These are phyloP conservation scores for Aspergillus oerlinghausenensis DNA, from an alignment of 2,329 filamentous ascomycete genomes.

Conservation along the genomic window DNA sequence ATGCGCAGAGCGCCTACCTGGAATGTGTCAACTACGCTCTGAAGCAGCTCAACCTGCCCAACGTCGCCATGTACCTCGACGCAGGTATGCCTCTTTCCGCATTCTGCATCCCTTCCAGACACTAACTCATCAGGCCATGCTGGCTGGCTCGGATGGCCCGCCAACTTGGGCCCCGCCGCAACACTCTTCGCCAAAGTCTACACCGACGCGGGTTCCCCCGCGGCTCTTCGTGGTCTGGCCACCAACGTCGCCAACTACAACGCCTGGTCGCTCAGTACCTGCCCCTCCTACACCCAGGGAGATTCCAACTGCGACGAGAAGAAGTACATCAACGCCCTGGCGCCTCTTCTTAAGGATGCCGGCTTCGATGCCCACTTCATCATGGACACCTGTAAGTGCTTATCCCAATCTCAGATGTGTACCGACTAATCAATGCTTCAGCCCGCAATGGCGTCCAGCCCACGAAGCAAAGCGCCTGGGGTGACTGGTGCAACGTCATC, in stretches of 20 bases:
- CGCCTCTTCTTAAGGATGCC: slow-evolving; percentile 43
- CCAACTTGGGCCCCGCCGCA: slow-evolving; percentile 52
- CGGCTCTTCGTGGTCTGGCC: slow-evolving; percentile 48
- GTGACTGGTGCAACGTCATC: slow-evolving; percentile 64
- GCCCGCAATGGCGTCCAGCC: slow-evolving; percentile 60
- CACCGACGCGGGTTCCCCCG: slow-evolving; percentile 44
- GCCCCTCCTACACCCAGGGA: slow-evolving; percentile 41
- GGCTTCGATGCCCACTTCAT: slow-evolving; percentile 56
- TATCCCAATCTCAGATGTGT: too few relatives aligned
- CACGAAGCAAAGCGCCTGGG: slow-evolving; percentile 53
- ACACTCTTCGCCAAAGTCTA: slow-evolving; percentile 46
- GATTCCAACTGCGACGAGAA: slow-evolving; percentile 52
- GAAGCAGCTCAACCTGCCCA: slow-evolving; percentile 38
- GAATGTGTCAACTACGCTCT: slow-evolving; percentile 21
- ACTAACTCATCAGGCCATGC: slow-evolving; percentile 42
- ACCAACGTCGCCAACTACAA: slow-evolving; percentile 60
- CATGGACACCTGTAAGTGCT: slow-evolving; percentile 44
- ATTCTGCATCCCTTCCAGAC: neutral
- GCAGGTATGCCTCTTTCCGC: slow-evolving; percentile 39
- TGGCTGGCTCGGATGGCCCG: slow-evolving; percentile 61
- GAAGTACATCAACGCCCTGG: slow-evolving; percentile 46
- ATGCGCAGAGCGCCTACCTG: slow-evolving; percentile 52
- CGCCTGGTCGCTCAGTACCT: slow-evolving; percentile 45
- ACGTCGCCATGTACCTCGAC: slow-evolving; percentile 62
- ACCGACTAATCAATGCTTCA: slow-evolving; percentile 15